Evolutionary conservation across 31 red algal genomes (phyloP).

Genomic region (Asparagopsis taxiformis): DNA sequence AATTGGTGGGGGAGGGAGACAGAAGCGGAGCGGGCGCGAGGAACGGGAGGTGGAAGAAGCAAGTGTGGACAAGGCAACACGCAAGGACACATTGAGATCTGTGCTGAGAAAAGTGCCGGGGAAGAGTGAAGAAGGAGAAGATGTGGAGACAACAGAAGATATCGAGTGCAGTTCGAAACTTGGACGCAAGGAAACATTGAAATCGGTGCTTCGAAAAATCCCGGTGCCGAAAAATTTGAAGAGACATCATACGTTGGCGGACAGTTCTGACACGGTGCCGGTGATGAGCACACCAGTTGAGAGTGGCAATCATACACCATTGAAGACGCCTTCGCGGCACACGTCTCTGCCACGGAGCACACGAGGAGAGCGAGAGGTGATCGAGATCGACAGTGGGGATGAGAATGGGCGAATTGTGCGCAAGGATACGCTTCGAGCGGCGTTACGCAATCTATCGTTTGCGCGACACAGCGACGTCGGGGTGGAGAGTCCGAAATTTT

Average conservation of each 20-base stretch:
- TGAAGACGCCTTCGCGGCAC: no score
- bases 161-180: no score
- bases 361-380: background rate
- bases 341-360: no score
- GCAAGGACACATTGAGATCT: background rate
- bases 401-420: background rate
- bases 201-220: no score
- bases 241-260: no score
- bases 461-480: background rate
- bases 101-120: background rate
- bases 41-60: slow-evolving; percentile 2
- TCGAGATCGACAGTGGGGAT: background rate
- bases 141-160: background rate
- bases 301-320: no score
- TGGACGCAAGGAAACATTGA: no score
- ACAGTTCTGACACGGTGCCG: no score
- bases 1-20: no score
- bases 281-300: no score
- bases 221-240: no score
- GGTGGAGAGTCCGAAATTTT: background rate
- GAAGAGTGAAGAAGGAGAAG: background rate
- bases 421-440: slow-evolving; percentile 1
- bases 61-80: background rate
- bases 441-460: background rate
- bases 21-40: background rate